These are phyloP conservation scores for Penicillium corylophilum DNA, from an alignment of 2,329 filamentous ascomycete species.

Conservation along the genomic window DNA sequence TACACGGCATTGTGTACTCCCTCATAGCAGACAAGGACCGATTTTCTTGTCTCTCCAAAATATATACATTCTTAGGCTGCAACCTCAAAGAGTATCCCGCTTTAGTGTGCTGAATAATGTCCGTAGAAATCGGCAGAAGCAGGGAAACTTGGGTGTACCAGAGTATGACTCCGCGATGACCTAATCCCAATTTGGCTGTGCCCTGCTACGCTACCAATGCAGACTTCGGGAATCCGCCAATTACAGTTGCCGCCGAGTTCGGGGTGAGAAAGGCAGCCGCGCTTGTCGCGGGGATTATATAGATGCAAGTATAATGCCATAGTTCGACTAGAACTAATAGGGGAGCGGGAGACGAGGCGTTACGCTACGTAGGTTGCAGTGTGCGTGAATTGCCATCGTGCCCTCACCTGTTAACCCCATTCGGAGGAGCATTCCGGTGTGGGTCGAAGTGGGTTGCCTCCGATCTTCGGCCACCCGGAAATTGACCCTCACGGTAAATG, in stretches of 20 bases:
- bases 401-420: neutral
- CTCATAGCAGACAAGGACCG: neutral
- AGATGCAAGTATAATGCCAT: neutral
- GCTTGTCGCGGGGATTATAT: slow-evolving; percentile 13
- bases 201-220: slow-evolving; percentile 6
- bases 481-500: neutral
- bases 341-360: neutral
- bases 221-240: slow-evolving; percentile 2
- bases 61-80: neutral
- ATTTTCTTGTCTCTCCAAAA: neutral
- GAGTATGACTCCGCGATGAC: slow-evolving; percentile 1
- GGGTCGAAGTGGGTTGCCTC: slow-evolving; percentile 11
- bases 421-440: slow-evolving; percentile 1
- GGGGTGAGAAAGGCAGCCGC: slow-evolving; percentile 2
- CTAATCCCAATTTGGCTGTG: neutral
- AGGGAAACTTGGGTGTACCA: slow-evolving; percentile 1
- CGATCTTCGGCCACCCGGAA: slow-evolving; percentile 12
- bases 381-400: neutral
- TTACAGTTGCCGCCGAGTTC: neutral
- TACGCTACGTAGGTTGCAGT: neutral
- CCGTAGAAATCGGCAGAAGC: slow-evolving; percentile 6
- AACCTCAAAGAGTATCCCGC: neutral
- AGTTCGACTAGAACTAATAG: neutral
- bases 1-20: neutral
- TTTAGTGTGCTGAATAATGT: neutral